Evolutionary conservation across 2,329 filamentous ascomycete species (phyloP), one percentile per base, ranked within the genome.

Genomic region (Ophiostoma populinum): DNA sequence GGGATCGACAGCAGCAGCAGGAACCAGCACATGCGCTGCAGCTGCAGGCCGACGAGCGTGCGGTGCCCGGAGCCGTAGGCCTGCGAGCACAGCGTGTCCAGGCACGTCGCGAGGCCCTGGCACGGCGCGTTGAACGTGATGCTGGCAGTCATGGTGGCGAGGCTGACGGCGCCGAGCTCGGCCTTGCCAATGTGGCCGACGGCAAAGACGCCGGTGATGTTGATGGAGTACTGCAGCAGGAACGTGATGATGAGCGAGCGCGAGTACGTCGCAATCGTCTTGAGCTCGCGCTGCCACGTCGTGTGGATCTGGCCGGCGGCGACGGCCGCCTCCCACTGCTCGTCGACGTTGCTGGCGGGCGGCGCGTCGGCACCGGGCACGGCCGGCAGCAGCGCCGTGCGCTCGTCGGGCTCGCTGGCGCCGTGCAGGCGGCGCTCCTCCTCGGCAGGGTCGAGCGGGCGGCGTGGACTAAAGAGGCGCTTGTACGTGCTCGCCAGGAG

Each of bases 41-140:
- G 62, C 48, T 90, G 80, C 37, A 90, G 55, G 2, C 81, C 87
- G 9, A 95, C 87, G 5, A 95, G 69, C 45, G 86, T 80, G 51
- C 80, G 92, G 51, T 79, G 80, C 0, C 87, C 87, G 1, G 81
- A 92, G 3, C 90, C 87, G 51, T 92, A 95, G 1, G 90, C 87
- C 55, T 95, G 87, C 0, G 87, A 73, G 53, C 87, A 94, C 3
- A 95, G 71, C 0, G 87, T 95, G 55, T 95, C 87, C 24, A 95
- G 63, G 43, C 78, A 82, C 5, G 87, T 95, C 1, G 85, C 78
- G 11, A 95, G 65, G n/a, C 85, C 80, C 49, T 85, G 79, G 49
- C 81, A 79, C 12, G 81, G 72, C 1, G 77, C 78, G 47, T 80
- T 76, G 39, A 78, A 81, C 11, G 70, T 80, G 45, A 90, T 86